These are phyloP conservation scores for Thraustochytrium sp. DNA, from an alignment of 352 stramenopile genomes.

Conservation along the genomic window DNA sequence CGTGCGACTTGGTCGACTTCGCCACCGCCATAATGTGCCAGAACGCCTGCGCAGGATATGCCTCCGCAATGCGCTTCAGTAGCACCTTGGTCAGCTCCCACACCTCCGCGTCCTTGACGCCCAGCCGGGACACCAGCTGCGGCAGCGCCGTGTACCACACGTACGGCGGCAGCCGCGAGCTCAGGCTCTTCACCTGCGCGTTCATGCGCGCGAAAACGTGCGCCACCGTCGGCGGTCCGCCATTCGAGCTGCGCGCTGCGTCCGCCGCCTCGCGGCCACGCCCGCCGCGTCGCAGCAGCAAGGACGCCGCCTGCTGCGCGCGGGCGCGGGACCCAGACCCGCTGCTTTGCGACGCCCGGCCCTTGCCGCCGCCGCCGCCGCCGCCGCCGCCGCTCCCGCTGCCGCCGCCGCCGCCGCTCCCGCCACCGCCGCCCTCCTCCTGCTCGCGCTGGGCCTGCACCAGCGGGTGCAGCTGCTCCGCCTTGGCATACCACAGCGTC, in stretches of 20 bases:
- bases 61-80: slow-evolving; percentile 79
- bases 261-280: neutral
- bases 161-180: slow-evolving; percentile 55
- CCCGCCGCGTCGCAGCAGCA: no score
- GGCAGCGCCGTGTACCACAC: slow-evolving; percentile 96
- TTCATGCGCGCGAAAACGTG: neutral
- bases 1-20: slow-evolving; percentile 54
- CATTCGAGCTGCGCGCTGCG: neutral
- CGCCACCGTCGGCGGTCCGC: neutral
- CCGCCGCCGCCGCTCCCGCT: neutral
- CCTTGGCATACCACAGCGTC: slow-evolving; percentile 37
- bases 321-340: neutral
- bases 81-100: slow-evolving; percentile 82
- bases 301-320: neutral
- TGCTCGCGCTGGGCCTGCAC: neutral
- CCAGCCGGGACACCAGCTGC: slow-evolving; percentile 92
- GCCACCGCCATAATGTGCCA: slow-evolving; percentile 87
- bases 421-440: neutral
- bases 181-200: neutral
- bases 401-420: neutral
- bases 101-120: slow-evolving; percentile 74
- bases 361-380: neutral
- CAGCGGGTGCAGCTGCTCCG: slow-evolving; percentile 38
- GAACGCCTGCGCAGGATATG: slow-evolving; percentile 91
- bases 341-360: no score